Conservation (phyloP, 148 eudicot species). For the Fagopyrum esculentum region DNA sequence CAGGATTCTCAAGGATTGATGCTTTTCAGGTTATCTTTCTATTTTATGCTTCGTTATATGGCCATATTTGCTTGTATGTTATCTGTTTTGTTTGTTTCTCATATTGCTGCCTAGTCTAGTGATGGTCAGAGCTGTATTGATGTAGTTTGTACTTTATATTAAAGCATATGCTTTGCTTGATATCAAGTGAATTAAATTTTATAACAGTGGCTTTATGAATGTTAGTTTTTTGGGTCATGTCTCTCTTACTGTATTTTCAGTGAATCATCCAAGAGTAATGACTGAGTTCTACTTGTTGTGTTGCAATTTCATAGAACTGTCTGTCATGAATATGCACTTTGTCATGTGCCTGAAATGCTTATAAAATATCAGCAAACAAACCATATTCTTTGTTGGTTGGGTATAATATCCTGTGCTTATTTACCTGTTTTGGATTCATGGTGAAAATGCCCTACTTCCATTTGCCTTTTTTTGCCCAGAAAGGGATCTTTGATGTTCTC, state of each 20-base stretch:
- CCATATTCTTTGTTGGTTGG: no score
- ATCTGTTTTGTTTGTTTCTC: not conserved
- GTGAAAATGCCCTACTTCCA: not conserved
- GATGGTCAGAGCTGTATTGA: not conserved
- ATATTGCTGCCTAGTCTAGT: conserved; percentile 1
- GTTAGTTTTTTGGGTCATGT: no score
- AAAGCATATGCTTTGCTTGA: not conserved
- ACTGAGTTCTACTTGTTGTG: no score
- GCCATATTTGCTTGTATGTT: not conserved
- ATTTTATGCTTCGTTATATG: not conserved
- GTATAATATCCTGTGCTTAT: no score
- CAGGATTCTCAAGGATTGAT: not conserved
- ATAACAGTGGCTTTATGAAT: no score
- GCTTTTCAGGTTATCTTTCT: conserved; percentile 1
- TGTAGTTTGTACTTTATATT: not conserved
- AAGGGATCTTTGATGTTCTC: not conserved
- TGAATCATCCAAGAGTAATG: no score
- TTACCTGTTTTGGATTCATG: not conserved
- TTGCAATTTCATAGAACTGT: no score
- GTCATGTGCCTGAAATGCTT: no score
- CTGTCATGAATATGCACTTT: no score
- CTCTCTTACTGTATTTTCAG: not conserved
- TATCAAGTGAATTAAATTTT: not conserved
- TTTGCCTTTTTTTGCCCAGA: not conserved
- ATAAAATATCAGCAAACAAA: no score